Conservation (phyloP, 1,139 yeast species). For the Saccharomycopsis phalli region DNA sequence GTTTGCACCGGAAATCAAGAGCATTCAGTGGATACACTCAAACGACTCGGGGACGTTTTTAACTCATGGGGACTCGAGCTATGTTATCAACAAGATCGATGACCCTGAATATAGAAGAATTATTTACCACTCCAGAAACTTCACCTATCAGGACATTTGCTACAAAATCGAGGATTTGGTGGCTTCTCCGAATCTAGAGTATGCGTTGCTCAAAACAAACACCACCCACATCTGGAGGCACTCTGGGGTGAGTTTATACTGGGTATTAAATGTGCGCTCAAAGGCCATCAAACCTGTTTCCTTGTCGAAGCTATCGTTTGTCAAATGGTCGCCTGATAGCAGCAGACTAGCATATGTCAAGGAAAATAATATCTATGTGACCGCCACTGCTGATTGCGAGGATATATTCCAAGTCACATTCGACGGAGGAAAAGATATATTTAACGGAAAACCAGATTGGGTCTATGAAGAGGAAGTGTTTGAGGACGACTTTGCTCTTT, state of each 20-base stretch:
- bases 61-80: conserved; percentile 30
- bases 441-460: conserved; percentile 96
- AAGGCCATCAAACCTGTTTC: conserved; percentile 36
- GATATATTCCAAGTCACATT: conserved; percentile 44
- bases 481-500: conserved; percentile 55
- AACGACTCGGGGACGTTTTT: conserved; percentile 49
- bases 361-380: conserved; percentile 56
- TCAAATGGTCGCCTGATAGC: conserved; percentile 75
- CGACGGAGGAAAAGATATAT: conserved; percentile 64
- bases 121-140: conserved; percentile 41
- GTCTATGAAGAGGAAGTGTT: conserved; percentile 93
- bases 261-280: conserved; percentile 44
- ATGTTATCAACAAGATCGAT: conserved; percentile 40
- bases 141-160: conserved; percentile 32
- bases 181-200: conserved; percentile 57
- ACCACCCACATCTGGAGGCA: conserved; percentile 70
- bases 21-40: conserved; percentile 20
- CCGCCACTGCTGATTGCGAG: conserved; percentile 31
- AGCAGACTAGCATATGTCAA: conserved; percentile 57
- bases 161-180: conserved; percentile 43
- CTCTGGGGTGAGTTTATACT: conserved; percentile 62
- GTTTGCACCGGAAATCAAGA: conserved; percentile 18
- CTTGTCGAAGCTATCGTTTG: conserved; percentile 36
- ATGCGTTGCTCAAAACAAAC: conserved; percentile 50
- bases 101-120: conserved; percentile 38